Percentiles rank a stretch among this genome's conserved stretches.
phyloP scores from a whole-genome alignment of 2,329 filamentous ascomycete species.

The Nemania abortiva region DNA sequence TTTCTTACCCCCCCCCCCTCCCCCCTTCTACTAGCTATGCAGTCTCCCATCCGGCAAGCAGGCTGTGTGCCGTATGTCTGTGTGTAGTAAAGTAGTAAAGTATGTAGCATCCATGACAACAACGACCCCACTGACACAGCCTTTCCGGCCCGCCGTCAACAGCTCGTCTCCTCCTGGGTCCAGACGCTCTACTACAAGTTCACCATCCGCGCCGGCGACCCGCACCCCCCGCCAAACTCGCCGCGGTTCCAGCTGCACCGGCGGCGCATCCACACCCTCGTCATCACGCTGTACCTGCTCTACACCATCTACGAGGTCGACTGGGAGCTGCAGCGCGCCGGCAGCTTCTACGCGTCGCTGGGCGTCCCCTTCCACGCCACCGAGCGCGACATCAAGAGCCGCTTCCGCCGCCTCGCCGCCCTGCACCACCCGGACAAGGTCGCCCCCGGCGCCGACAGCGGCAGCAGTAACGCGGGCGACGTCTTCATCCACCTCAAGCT shows the following conservation, averaged over 20 bases:
- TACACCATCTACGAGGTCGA: constrained; percentile 96
- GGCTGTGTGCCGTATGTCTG: background rate
- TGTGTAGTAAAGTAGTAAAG: background rate
- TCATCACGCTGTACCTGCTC: constrained; percentile 84
- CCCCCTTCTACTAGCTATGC: background rate
- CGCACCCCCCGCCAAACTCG: constrained; percentile 78
- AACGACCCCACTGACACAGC: background rate
- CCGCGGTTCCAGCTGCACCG: constrained; percentile 79
- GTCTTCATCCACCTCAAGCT: constrained; percentile 86
- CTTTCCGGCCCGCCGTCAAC: constrained; percentile 9
- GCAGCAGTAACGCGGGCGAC: constrained; percentile 52
- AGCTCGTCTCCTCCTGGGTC: constrained; percentile 82
- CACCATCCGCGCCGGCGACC: constrained; percentile 89
- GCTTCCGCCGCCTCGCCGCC: constrained; percentile 81
- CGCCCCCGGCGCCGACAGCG: constrained; percentile 42
- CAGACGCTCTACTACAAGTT: constrained; percentile 89
- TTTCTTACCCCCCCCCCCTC: no score
- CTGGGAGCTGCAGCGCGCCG: constrained; percentile 76
- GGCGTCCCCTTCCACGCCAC: constrained; percentile 75
- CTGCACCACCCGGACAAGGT: constrained; percentile 89
- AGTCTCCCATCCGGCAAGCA: background rate
- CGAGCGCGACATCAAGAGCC: constrained; percentile 83
- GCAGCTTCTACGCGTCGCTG: constrained; percentile 84
- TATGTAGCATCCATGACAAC: background rate
- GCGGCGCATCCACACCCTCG: constrained; percentile 83